phyloP scores from a whole-genome alignment of 2,329 filamentous ascomycete species.

The Beauveria scarabaeidicola region DNA sequence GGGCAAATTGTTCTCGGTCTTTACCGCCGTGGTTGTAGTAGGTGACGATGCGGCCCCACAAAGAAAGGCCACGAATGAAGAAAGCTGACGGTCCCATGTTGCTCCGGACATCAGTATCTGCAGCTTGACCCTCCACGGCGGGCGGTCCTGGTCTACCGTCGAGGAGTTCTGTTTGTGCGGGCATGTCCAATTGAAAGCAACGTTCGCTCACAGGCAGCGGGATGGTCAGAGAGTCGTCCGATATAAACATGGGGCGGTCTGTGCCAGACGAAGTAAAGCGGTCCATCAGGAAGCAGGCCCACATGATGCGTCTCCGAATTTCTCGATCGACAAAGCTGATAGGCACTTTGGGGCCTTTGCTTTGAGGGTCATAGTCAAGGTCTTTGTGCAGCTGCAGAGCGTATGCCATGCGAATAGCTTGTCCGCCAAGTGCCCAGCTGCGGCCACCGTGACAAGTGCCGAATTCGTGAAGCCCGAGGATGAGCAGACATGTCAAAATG shows the following conservation, averaged over 20 bases:
- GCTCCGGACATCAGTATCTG: slow-evolving; percentile 56
- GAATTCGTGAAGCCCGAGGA: slow-evolving; percentile 89
- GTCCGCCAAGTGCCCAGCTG: slow-evolving; percentile 92
- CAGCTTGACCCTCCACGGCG: slow-evolving; percentile 48
- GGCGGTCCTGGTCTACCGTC: slow-evolving; percentile 60
- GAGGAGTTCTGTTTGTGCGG: slow-evolving; percentile 76
- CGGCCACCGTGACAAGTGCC: slow-evolving; percentile 93
- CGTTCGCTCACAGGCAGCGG: slow-evolving; percentile 86
- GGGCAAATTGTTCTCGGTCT: slow-evolving; percentile 63
- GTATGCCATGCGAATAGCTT: slow-evolving; percentile 95
- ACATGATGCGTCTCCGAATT: slow-evolving; percentile 90
- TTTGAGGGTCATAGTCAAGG: slow-evolving; percentile 69
- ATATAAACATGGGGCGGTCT: slow-evolving; percentile 82
- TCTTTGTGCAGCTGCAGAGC: slow-evolving; percentile 90
- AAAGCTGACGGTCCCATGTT: slow-evolving; percentile 96
- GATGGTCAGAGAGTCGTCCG: slow-evolving; percentile 80
- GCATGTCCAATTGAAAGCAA: slow-evolving; percentile 84
- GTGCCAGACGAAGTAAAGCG: slow-evolving; percentile 94
- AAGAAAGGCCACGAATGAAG: slow-evolving; percentile 72
- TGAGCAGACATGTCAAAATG: slow-evolving; percentile 80
- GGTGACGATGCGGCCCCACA: slow-evolving; percentile 84
- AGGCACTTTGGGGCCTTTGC: slow-evolving; percentile 52
- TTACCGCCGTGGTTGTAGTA: slow-evolving; percentile 88
- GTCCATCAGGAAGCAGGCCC: slow-evolving; percentile 97
- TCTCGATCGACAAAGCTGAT: slow-evolving; percentile 89